phyloP scores from a whole-genome alignment of 2,329 filamentous ascomycete genomes.

The Pseudogymnoascus sp. region DNA sequence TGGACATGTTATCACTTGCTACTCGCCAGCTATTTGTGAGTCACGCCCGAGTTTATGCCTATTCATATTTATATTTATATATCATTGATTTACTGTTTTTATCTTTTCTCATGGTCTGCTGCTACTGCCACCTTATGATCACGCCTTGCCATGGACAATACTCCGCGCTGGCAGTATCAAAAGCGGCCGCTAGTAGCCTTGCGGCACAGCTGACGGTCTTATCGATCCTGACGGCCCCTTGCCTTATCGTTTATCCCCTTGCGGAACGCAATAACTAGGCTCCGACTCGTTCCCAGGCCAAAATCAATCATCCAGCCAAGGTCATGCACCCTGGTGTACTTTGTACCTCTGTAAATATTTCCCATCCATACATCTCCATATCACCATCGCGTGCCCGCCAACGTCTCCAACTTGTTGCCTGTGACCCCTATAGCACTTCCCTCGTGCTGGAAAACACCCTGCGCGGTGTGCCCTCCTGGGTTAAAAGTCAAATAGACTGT shows the following conservation, averaged over 20 bases:
- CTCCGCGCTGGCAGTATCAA: background rate
- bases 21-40: background rate
- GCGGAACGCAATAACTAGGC: conserved; percentile 2
- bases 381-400: conserved; percentile 8
- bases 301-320: conserved; percentile 7
- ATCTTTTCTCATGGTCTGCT: background rate
- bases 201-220: conserved; percentile 4
- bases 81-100: background rate
- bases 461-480: background rate
- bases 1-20: background rate
- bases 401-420: background rate
- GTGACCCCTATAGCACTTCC: background rate
- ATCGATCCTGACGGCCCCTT: background rate
- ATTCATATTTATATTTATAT: background rate
- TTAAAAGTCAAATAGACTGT: background rate
- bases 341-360: conserved; percentile 9
- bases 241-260: background rate
- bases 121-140: background rate
- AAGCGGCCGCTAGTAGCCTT: conserved; percentile 3
- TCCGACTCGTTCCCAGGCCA: background rate
- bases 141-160: background rate
- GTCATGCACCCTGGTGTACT: conserved; percentile 7
- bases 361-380: conserved; percentile 4
- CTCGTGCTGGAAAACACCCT: background rate
- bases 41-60: background rate